Evolutionary conservation across 106 monocot genomes (phyloP).

Genomic region (Platanthera zijinensis): DNA sequence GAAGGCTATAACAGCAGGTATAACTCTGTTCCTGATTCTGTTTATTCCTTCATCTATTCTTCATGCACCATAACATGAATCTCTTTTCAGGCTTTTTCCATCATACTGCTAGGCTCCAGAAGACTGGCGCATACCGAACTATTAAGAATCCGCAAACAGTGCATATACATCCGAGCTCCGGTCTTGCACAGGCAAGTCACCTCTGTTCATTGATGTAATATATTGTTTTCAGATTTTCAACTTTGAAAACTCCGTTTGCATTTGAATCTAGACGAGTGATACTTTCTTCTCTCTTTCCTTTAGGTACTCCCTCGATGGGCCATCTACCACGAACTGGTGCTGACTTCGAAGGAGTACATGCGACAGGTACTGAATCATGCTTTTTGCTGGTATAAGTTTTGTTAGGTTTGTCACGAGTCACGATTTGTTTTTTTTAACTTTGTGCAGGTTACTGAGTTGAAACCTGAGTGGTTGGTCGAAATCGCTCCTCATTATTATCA

Average conservation of each 20-base stretch:
- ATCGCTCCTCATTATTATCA: slow-evolving; percentile 41
- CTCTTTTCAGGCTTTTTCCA: slow-evolving; percentile 74
- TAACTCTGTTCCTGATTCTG: neutral
- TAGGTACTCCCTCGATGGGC: slow-evolving; percentile 86
- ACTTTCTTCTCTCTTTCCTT: neutral
- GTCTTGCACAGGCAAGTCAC: slow-evolving; percentile 62
- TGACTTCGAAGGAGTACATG: slow-evolving; percentile 93
- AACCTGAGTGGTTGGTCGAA: slow-evolving; percentile 41
- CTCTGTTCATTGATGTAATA: neutral
- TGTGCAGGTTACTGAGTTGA: slow-evolving; percentile 26
- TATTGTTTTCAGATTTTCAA: neutral
- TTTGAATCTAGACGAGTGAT: neutral
- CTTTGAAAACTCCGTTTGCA: neutral
- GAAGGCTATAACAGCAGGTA: slow-evolving; percentile 89
- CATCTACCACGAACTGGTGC: slow-evolving; percentile 88
- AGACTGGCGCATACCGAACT: slow-evolving; percentile 70
- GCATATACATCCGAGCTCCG: slow-evolving; percentile 89
- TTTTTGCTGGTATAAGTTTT: neutral
- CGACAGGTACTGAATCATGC: slow-evolving; percentile 49
- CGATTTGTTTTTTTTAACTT: neutral
- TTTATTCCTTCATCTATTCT: neutral
- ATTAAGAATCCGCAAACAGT: slow-evolving; percentile 93
- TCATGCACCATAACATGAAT: neutral
- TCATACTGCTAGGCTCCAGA: slow-evolving; percentile 77
- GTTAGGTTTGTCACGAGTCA: neutral